Percentiles rank a stretch among this genome's conserved stretches.
phyloP scores from a whole-genome alignment of 495 filamentous ascomycete species.

The Aspergillus sparsus region DNA sequence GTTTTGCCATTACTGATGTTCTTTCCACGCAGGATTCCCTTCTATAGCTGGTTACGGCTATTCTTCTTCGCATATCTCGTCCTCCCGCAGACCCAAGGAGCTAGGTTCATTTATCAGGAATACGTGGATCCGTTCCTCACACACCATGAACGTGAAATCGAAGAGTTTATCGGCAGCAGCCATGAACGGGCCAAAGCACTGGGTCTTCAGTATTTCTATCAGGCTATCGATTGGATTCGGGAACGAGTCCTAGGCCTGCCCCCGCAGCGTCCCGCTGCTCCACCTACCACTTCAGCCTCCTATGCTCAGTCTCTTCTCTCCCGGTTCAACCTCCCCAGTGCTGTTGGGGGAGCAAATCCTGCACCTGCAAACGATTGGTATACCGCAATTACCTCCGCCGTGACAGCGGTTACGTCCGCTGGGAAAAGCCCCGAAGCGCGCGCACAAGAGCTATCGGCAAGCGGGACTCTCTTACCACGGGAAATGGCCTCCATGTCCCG shows the following conservation, averaged over 20 bases:
- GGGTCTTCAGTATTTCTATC: slow-evolving; percentile 80
- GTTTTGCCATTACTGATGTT: background rate
- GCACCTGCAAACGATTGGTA: slow-evolving; percentile 64
- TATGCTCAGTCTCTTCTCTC: slow-evolving; percentile 82
- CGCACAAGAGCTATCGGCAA: slow-evolving; percentile 55
- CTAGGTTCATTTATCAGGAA: slow-evolving; percentile 76
- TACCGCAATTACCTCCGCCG: slow-evolving; percentile 62
- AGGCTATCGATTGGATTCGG: slow-evolving; percentile 71
- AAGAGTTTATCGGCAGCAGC: slow-evolving; percentile 77
- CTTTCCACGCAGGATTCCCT: slow-evolving; percentile 67
- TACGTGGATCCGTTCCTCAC: slow-evolving; percentile 87
- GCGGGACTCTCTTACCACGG: slow-evolving; percentile 67
- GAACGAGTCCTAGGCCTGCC: slow-evolving; percentile 71
- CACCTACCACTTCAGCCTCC: slow-evolving; percentile 50
- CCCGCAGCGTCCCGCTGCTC: slow-evolving; percentile 51
- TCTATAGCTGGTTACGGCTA: slow-evolving; percentile 91
- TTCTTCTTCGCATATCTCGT: slow-evolving; percentile 91
- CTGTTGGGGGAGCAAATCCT: slow-evolving; percentile 45
- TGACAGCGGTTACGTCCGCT: slow-evolving; percentile 51
- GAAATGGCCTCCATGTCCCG: slow-evolving; percentile 55
- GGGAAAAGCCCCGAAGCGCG: slow-evolving; percentile 50
- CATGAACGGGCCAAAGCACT: slow-evolving; percentile 79
- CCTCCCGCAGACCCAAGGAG: slow-evolving; percentile 93
- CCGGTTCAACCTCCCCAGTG: slow-evolving; percentile 76
- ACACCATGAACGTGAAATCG: slow-evolving; percentile 86